Base-by-base conservation (phyloP, 345 rosid species). In the Cardamine occulta region DNA sequence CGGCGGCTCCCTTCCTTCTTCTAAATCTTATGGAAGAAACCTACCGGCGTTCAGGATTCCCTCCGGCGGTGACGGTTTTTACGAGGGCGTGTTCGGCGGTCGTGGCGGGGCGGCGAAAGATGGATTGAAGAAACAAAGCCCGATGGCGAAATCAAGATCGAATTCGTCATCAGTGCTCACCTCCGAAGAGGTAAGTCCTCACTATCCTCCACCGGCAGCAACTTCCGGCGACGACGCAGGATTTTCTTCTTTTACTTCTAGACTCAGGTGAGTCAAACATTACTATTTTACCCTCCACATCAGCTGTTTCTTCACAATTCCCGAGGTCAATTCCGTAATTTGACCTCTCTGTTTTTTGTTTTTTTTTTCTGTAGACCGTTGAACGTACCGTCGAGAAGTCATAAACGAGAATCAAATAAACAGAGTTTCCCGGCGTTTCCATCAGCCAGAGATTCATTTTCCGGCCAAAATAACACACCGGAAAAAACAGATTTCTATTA, bases 111-210 rank as follows among this genome's bases (percentile, higher is more conserved):
- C 49, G 76, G 84, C 84, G 10, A 82, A 88, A 69, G 91, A 87
- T 9, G 48, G 91, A 55, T 83, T 91, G 5, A 66, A 85, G 53
- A 81, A 80, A 26, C 88, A 86, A 24, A 72, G 39, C 7, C 45
- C 71, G 8, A 11, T 34, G 0, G 28, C 73, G 10, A 79, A 73
- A 74, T 81, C 88, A 11, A 82, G 82, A 55, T 90, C 93, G 3
- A 88, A 91, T 64, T 87, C 97, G 0, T 88, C 95, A 0, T 94
- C 98, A 3, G 89, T 85, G 4, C 70, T 89, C 39, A 89, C 97
- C 63, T 94, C 96, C 0, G 96, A 85, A 77, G 97, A 86, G 39
- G 84, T 85, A 7, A 95, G 96, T 73, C 97, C 98, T 56, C 87
- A 79, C 66, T 83, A 88, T 29, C 88, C 85, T 35, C 79, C 56